Base-by-base conservation (phyloP, 495 filamentous ascomycete genomes). In the Tuber brumale region DNA sequence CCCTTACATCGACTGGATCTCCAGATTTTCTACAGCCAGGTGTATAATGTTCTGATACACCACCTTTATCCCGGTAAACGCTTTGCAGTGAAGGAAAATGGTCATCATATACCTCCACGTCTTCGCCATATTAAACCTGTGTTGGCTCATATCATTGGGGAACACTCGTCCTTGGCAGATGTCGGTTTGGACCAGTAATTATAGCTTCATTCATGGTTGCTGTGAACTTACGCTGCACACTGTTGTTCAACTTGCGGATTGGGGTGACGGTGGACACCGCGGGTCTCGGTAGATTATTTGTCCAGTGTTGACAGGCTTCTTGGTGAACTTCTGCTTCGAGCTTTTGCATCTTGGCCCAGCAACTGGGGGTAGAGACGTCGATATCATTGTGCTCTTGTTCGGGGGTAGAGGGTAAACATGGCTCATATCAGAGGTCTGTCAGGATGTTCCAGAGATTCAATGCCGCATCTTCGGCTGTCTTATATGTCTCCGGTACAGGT, bases 381-480 rank as follows among this genome's bases (percentile, higher is more conserved):
- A 86, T 82, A 45, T n/a, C n/a, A n/a, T n/a, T n/a, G n/a, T n/a
- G n/a, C n/a, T n/a, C n/a, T n/a, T n/a, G n/a, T n/a, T n/a, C 79
- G 31, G 75, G 75, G 31, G 76, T 42, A 21, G 76, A 57, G 51
- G 84, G 85, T 6, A 85, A 81, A 6, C 87, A 85, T 23, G 93
- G 85, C 39, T 88, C 85, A 72, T 86, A 82, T 21, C 94, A 91
- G 76, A 97, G 89, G 37, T 87, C 87, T 80, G 94, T 91, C 41
- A 99, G 87, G 1, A 91, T 90, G 77, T 91, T 95, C 91, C 93
- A 97, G 66, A 99, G 88, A 69, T 90, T 90, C 39, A 97, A 84
- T 0, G 94, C 95, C n/a, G 94, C 94, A 31, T 88, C 87, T 85
- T 98, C 95, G 12, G 94, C 96, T 0, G 91, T 91, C 77, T 90